Percentiles rank a stretch among this genome's conserved stretches.
Conservation (phyloP, 768 basidiomycete genomes). For the Chalciporus chontae region DNA sequence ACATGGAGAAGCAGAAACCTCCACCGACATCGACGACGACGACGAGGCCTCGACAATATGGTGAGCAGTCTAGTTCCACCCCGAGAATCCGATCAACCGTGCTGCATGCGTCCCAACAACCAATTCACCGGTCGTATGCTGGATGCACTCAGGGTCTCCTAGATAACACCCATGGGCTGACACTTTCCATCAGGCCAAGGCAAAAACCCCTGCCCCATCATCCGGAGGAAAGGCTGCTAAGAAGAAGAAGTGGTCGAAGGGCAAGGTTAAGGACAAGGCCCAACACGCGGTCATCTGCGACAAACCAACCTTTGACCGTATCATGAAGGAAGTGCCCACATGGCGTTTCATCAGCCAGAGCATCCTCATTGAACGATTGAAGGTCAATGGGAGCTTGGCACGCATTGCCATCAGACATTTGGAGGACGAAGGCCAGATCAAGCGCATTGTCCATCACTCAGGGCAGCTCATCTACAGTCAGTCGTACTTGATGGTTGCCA, state of each 20-base stretch:
- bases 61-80: slow-evolving; percentile 21
- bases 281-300: slow-evolving; percentile 94
- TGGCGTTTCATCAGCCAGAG: slow-evolving; percentile 98
- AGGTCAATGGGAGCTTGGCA: slow-evolving; percentile 93
- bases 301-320: slow-evolving; percentile 89
- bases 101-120: background rate
- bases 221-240: slow-evolving; percentile 86
- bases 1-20: background rate
- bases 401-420: slow-evolving; percentile 87
- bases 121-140: slow-evolving; percentile 10
- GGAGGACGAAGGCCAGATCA: slow-evolving; percentile 92
- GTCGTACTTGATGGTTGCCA: slow-evolving; percentile 30
- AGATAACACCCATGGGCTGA: slow-evolving; percentile 20
- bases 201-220: slow-evolving; percentile 61
- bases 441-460: slow-evolving; percentile 94
- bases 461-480: slow-evolving; percentile 93
- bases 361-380: slow-evolving; percentile 97
- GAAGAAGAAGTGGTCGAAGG: slow-evolving; percentile 99
- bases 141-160: slow-evolving; percentile 20
- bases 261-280: slow-evolving; percentile 99
- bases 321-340: slow-evolving; percentile 97
- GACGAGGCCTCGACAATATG: slow-evolving; percentile 26
- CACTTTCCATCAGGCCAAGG: slow-evolving; percentile 60
- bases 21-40: slow-evolving; percentile 26
- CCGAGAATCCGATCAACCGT: background rate